Conservation (phyloP, 768 basidiomycete genomes). For the Tulasnella sp. region DNA sequence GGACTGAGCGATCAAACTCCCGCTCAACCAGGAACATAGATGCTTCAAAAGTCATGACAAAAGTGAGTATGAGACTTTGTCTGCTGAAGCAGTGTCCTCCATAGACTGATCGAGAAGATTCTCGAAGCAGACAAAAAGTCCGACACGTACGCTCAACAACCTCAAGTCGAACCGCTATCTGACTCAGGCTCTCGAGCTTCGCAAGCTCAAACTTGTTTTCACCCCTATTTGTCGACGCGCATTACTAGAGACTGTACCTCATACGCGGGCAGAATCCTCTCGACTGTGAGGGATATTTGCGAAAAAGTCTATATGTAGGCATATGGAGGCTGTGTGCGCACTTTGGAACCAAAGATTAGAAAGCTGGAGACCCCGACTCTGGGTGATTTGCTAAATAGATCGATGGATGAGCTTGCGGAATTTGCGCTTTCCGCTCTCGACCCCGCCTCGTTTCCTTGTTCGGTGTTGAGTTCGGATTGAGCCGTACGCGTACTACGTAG, state of each 20-base stretch:
- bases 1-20: not conserved
- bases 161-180: no score
- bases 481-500: no score
- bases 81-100: not conserved
- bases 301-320: not conserved
- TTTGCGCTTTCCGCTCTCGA: not conserved
- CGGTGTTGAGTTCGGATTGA: not conserved
- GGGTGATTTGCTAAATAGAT: not conserved
- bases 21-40: not conserved
- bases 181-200: not conserved
- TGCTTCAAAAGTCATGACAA: not conserved
- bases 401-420: not conserved
- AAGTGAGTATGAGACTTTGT: not conserved
- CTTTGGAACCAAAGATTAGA: no score
- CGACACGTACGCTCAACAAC: not conserved
- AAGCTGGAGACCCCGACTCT: not conserved
- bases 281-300: not conserved
- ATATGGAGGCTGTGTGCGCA: not conserved
- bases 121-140: no score
- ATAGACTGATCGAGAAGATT: not conserved
- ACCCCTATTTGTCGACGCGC: not conserved
- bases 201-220: not conserved
- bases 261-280: not conserved
- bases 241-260: not conserved
- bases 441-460: not conserved